Percentiles rank a stretch among this genome's conserved stretches.
Evolutionary conservation across 257 asterid species (phyloP).

Genomic region (Eustoma russellianum): DNA sequence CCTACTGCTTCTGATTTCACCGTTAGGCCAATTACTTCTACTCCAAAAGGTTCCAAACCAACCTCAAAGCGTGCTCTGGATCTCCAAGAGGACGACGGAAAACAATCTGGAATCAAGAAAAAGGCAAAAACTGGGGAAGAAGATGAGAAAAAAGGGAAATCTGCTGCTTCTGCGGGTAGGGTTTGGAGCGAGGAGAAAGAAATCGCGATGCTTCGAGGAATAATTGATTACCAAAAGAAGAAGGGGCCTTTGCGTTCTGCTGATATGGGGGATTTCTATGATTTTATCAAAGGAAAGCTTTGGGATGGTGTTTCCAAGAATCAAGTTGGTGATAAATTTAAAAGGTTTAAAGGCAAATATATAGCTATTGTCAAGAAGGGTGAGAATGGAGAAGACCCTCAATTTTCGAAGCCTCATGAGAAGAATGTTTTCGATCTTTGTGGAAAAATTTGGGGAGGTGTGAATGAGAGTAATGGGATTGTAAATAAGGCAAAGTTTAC

Average conservation of each 20-base stretch:
- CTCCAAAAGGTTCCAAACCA: constrained; percentile 11
- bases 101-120: constrained; percentile 13
- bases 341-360: constrained; percentile 40
- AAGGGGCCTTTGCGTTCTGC: constrained; percentile 25
- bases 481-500: constrained; percentile 3
- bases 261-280: constrained; percentile 34
- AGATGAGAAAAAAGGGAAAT: constrained; percentile 11
- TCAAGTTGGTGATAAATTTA: constrained; percentile 36
- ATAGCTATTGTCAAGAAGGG: constrained; percentile 20
- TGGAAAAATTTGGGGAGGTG: constrained; percentile 41
- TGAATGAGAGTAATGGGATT: neutral
- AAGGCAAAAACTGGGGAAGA: constrained; percentile 15
- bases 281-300: constrained; percentile 31
- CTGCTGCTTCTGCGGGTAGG: constrained; percentile 16
- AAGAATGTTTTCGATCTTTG: constrained; percentile 24
- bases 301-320: constrained; percentile 22
- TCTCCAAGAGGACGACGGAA: neutral
- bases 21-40: constrained; percentile 20
- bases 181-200: constrained; percentile 52
- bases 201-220: constrained; percentile 36
- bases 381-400: constrained; percentile 26
- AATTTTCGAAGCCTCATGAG: constrained; percentile 40
- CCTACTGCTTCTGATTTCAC: constrained; percentile 32
- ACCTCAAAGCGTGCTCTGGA: constrained; percentile 8
- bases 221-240: constrained; percentile 28